Evolutionary conservation across 129 eudicot genomes (phyloP).

Genomic region (Tagetes erecta): DNA sequence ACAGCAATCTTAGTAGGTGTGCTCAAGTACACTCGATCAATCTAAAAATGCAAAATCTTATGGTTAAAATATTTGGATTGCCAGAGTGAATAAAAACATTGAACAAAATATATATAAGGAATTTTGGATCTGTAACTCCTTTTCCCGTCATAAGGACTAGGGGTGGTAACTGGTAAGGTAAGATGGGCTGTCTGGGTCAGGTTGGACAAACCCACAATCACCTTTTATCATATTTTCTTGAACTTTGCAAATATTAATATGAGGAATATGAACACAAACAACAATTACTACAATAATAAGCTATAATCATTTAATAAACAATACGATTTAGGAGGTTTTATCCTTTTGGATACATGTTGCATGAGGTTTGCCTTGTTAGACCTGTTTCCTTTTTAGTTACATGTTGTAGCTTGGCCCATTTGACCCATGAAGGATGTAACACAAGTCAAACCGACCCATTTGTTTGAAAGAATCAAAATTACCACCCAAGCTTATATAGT

Average conservation of each 20-base stretch:
- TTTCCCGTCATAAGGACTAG: not conserved
- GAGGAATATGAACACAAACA: not conserved
- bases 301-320: not conserved
- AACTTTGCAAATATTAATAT: not conserved
- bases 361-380: not conserved
- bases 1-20: constrained; percentile 88
- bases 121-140: not conserved
- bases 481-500: not conserved
- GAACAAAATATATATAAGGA: not conserved
- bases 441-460: not conserved
- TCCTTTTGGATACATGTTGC: not conserved
- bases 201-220: not conserved
- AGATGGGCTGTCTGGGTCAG: not conserved
- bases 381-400: not conserved
- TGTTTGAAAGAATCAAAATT: not conserved
- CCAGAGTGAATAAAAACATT: not conserved
- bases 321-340: not conserved
- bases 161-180: not conserved
- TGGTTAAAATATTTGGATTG: not conserved
- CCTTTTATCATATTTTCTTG: not conserved
- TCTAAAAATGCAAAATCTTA: constrained; percentile 38
- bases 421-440: not conserved
- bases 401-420: not conserved
- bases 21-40: constrained; percentile 78
- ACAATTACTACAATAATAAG: not conserved